Evolutionary conservation across 768 basidiomycete genomes (phyloP).

Genomic region (Boletus tomentosulus): DNA sequence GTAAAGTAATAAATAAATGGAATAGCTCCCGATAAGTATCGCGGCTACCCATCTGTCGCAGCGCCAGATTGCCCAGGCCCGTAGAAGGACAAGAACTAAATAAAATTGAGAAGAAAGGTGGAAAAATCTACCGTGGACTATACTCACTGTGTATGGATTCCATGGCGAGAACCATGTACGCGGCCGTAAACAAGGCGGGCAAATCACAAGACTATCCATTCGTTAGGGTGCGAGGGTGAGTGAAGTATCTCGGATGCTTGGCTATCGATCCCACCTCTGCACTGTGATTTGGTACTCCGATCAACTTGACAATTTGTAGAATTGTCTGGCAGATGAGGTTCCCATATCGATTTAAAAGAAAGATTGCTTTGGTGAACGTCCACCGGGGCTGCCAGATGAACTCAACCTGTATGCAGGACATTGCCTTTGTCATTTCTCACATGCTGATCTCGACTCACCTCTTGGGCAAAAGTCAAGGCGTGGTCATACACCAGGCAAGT

Average conservation of each 20-base stretch:
- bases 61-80: conserved; percentile 22
- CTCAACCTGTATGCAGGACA: conserved; percentile 1
- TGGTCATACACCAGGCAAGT: conserved; percentile 16
- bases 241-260: not conserved
- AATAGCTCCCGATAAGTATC: conserved; percentile 5
- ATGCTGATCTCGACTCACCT: conserved; percentile 4
- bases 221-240: too few species aligned
- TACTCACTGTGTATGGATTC: conserved; percentile 18
- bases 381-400: conserved; percentile 16
- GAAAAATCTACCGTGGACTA: not conserved
- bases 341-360: conserved; percentile 16
- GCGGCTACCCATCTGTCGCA: not conserved
- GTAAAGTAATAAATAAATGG: not conserved
- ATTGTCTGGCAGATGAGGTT: conserved; percentile 12
- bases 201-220: conserved; percentile 6
- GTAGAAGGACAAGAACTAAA: conserved; percentile 15
- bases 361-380: conserved; percentile 6
- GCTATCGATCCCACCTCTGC: not conserved
- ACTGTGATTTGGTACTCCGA: not conserved
- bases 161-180: not conserved
- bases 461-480: conserved; percentile 10
- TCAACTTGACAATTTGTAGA: conserved; percentile 4
- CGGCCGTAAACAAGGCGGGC: not conserved
- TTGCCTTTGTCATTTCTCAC: not conserved
- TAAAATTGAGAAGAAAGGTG: not conserved